Evolutionary conservation across 2,329 filamentous ascomycete species (phyloP).

Genomic region (Sporothrix brasiliensis): DNA sequence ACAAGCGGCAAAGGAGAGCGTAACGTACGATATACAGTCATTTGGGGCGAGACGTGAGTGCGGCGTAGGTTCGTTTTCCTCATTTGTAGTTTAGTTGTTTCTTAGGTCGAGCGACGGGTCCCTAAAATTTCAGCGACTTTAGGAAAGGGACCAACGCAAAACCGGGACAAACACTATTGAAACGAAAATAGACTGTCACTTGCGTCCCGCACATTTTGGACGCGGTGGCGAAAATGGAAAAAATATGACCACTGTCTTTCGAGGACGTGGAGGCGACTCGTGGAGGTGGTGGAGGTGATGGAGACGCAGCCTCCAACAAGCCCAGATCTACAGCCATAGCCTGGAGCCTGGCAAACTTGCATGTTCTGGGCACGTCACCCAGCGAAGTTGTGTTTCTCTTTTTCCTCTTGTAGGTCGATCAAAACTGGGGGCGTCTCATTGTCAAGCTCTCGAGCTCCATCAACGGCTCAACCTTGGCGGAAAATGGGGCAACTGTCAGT

Average conservation of each 20-base stretch:
- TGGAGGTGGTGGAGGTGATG: not conserved
- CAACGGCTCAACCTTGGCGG: not conserved
- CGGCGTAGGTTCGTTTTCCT: not conserved
- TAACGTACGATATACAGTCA: not conserved
- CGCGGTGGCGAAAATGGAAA: slow-evolving; percentile 6
- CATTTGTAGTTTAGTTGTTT: not conserved
- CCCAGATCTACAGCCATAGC: too few species aligned
- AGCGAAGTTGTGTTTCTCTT: not conserved
- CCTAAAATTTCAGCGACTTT: not conserved
- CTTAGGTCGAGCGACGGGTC: not conserved
- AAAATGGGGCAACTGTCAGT: not conserved
- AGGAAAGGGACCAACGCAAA: not conserved
- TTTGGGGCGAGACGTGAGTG: too few species aligned
- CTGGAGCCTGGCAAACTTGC: too few species aligned
- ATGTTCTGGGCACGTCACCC: too few species aligned
- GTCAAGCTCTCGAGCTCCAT: not conserved
- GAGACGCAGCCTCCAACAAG: too few species aligned
- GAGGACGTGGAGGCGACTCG: not conserved
- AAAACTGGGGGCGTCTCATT: not conserved
- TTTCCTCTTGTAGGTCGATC: slow-evolving; percentile 1
- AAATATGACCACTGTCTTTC: not conserved
- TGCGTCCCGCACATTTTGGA: not conserved
- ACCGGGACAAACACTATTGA: too few species aligned
- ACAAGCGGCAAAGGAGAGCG: not conserved
- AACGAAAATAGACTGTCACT: too few species aligned